Percentiles rank a stretch among this genome's conserved stretches.
Evolutionary conservation across 2,329 filamentous ascomycete genomes (phyloP).

Genomic region (Apiospora aurea): DNA sequence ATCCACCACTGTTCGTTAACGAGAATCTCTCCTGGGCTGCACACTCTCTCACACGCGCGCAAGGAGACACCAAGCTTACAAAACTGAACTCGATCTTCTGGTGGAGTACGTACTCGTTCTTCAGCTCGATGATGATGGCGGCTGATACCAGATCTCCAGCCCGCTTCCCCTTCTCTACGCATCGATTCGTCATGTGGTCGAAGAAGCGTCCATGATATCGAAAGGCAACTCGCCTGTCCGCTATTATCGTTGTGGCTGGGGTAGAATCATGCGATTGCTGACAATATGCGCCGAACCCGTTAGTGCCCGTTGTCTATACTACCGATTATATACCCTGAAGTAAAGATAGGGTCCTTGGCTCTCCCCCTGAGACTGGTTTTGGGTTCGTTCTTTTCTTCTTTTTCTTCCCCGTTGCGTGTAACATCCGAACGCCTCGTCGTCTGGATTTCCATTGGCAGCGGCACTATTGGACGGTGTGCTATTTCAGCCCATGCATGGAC

Average conservation of each 20-base stretch:
- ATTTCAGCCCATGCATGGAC: not conserved
- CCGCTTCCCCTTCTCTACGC: too few relatives aligned
- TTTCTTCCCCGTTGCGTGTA: not conserved
- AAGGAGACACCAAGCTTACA: not conserved
- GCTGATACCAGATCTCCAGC: too few relatives aligned
- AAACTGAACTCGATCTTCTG: not conserved
- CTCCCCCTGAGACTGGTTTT: not conserved
- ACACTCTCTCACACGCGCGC: not conserved
- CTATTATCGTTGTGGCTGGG: not conserved
- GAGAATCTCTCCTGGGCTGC: not conserved
- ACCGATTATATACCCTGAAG: not conserved
- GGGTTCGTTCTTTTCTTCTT: not conserved
- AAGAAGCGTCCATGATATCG: too few relatives aligned
- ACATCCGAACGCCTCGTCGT: not conserved
- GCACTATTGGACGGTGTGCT: not conserved
- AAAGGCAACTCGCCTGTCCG: too few relatives aligned
- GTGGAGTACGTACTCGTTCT: not conserved
- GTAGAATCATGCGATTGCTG: not conserved
- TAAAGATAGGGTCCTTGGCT: not conserved
- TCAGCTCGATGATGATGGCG: too few relatives aligned
- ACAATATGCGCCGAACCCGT: not conserved
- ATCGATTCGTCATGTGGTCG: too few relatives aligned
- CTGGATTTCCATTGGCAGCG: not conserved
- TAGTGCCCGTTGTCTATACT: not conserved
- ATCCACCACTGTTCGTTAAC: not conserved